Conservation (phyloP, 2,329 filamentous ascomycete species). For the Trichoderma oligosporum region DNA sequence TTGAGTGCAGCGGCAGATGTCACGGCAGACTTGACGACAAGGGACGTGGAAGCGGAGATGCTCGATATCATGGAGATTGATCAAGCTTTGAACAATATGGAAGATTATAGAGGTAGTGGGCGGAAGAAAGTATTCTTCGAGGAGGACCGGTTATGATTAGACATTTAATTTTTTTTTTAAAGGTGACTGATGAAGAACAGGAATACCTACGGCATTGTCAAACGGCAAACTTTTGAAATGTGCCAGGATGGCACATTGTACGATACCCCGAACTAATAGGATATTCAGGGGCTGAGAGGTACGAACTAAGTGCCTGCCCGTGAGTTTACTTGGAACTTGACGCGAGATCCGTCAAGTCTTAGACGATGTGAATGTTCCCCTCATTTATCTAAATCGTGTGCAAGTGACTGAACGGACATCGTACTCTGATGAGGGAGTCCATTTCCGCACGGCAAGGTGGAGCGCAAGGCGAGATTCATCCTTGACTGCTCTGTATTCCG, state of each 20-base stretch:
- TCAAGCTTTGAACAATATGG: slow-evolving; percentile 54
- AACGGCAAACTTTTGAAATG: slow-evolving; percentile 4
- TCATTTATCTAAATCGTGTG: background rate
- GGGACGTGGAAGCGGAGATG: slow-evolving; percentile 58
- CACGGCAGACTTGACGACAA: slow-evolving; percentile 45
- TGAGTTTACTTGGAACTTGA: background rate
- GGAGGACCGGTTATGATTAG: slow-evolving; percentile 30
- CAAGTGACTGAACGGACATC: slow-evolving; percentile 6
- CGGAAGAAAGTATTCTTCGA: slow-evolving; percentile 53
- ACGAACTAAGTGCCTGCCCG: background rate
- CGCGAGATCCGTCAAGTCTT: background rate
- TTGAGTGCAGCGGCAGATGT: slow-evolving; percentile 52
- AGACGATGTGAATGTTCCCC: background rate
- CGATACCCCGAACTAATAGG: slow-evolving; percentile 23
- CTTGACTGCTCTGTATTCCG: slow-evolving; percentile 74
- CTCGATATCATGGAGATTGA: slow-evolving; percentile 65
- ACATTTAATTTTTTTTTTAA: background rate
- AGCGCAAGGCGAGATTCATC: slow-evolving; percentile 72
- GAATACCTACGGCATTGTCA: slow-evolving; percentile 18
- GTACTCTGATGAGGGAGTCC: background rate
- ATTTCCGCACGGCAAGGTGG: slow-evolving; percentile 67
- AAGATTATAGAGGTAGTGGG: slow-evolving; percentile 45
- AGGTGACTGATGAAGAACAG: slow-evolving; percentile 27
- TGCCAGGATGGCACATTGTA: slow-evolving; percentile 21
- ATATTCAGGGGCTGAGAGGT: slow-evolving; percentile 11